phyloP scores from a whole-genome alignment of 805 yeast genomes.

The Priceomyces medius region DNA sequence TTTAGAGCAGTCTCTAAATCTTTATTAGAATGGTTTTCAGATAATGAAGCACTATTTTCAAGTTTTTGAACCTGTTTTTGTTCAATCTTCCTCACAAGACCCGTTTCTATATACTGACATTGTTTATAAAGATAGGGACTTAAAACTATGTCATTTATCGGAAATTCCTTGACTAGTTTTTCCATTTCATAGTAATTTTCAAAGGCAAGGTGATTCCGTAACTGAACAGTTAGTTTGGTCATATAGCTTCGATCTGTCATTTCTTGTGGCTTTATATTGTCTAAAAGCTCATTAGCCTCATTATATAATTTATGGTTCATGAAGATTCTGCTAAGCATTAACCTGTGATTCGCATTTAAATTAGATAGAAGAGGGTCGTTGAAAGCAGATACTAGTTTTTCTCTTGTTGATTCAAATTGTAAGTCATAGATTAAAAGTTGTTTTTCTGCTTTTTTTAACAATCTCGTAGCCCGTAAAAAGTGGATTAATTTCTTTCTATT shows the following conservation, averaged over 20 bases:
- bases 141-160: slow-evolving; percentile 27
- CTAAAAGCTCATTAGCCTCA: slow-evolving; percentile 23
- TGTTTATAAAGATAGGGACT: slow-evolving; percentile 36
- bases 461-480: slow-evolving; percentile 17
- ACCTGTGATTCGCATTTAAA: slow-evolving; percentile 26
- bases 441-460: slow-evolving; percentile 9
- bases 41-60: not conserved
- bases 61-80: not conserved
- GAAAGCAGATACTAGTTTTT: slow-evolving; percentile 14
- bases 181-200: slow-evolving; percentile 20
- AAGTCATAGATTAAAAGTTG: slow-evolving; percentile 19
- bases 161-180: slow-evolving; percentile 25
- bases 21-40: not conserved
- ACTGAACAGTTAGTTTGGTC: slow-evolving; percentile 22
- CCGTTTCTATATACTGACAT: slow-evolving; percentile 28
- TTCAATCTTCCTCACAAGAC: slow-evolving; percentile 15
- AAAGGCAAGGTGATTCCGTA: slow-evolving; percentile 21
- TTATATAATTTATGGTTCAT: slow-evolving; percentile 25
- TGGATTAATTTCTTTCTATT: slow-evolving; percentile 25
- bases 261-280: slow-evolving; percentile 20
- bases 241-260: slow-evolving; percentile 27
- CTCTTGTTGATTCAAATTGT: slow-evolving; percentile 17
- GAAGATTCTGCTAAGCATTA: slow-evolving; percentile 29
- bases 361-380: slow-evolving; percentile 9
- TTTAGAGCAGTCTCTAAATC: slow-evolving; percentile 7